Percentiles rank a stretch among this genome's conserved stretches.
phyloP scores from a whole-genome alignment of 331 rosid genomes.

The Erythrophleum ivorense region DNA sequence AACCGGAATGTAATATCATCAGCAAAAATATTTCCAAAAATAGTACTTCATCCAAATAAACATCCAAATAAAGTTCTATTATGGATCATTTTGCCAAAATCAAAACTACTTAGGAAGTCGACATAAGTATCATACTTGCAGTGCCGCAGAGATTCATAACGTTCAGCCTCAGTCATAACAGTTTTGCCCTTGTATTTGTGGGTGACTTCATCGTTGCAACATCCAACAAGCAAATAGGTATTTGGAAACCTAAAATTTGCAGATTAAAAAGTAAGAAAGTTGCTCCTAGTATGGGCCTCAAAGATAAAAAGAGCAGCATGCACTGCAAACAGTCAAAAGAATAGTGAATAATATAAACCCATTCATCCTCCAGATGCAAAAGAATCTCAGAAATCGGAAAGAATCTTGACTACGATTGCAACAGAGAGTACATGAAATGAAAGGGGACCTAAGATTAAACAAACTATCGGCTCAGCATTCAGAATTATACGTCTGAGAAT shows the following conservation, averaged over 20 bases:
- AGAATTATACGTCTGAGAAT: neutral
- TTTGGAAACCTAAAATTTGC: conserved; percentile 69
- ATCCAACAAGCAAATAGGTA: conserved; percentile 80
- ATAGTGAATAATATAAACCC: neutral
- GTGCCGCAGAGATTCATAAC: conserved; percentile 91
- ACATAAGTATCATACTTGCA: conserved; percentile 62
- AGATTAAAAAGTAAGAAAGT: neutral
- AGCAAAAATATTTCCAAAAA: neutral
- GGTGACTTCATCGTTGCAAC: conserved; percentile 74
- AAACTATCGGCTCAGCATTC: neutral
- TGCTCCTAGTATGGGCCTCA: neutral
- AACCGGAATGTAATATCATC: neutral
- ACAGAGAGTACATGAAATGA: neutral
- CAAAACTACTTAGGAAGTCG: neutral
- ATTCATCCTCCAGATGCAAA: too few relatives aligned
- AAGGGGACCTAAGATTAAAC: neutral
- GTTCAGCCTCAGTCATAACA: conserved; percentile 82
- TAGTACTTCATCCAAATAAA: neutral
- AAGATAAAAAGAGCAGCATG: neutral
- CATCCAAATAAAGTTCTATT: neutral
- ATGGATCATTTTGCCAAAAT: neutral
- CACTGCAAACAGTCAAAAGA: neutral
- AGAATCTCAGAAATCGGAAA: too few relatives aligned
- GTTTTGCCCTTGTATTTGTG: conserved; percentile 81
- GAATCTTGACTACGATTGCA: neutral